Evolutionary conservation across 805 yeast species (phyloP).

Genomic region (Candida silvicultrix): DNA sequence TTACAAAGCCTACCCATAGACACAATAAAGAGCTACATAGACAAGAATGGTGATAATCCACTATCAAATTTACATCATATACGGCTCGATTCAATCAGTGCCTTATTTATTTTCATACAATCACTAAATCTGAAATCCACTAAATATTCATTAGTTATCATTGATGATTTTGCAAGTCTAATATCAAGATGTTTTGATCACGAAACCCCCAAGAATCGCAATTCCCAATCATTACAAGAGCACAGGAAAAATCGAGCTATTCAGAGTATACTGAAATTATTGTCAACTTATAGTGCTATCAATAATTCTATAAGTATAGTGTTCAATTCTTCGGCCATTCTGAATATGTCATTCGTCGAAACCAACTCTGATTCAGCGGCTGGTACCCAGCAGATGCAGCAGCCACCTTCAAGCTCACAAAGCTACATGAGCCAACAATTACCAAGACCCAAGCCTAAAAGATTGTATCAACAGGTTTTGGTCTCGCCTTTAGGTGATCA

Average conservation of each 20-base stretch:
- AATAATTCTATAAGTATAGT: conserved; percentile 12
- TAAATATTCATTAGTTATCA: conserved; percentile 11
- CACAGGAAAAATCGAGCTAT: conserved; percentile 7
- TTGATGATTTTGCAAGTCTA: conserved; percentile 18
- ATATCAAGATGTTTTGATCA: conserved; percentile 8
- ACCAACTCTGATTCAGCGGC: not conserved
- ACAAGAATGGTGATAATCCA: not conserved
- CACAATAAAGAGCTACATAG: not conserved
- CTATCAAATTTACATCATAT: conserved; percentile 2
- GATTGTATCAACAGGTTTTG: conserved; percentile 15
- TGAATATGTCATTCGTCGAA: conserved; percentile 18
- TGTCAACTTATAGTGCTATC: conserved; percentile 11
- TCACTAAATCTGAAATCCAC: not conserved
- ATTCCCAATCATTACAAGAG: conserved; percentile 1
- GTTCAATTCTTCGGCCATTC: conserved; percentile 11
- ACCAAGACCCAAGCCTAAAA: conserved; percentile 5
- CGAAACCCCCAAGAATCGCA: too few species aligned
- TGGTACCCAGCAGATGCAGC: not conserved
- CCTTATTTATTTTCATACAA: conserved; percentile 11
- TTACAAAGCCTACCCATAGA: conserved; percentile 7
- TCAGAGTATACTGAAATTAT: conserved; percentile 10
- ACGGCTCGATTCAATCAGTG: conserved; percentile 5
- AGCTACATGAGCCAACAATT: not conserved
- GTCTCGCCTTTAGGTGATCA: conserved; percentile 16
- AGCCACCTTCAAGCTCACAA: not conserved